Conservation (phyloP, 2,329 filamentous ascomycete species). For the Fusarium dimerum region DNA sequence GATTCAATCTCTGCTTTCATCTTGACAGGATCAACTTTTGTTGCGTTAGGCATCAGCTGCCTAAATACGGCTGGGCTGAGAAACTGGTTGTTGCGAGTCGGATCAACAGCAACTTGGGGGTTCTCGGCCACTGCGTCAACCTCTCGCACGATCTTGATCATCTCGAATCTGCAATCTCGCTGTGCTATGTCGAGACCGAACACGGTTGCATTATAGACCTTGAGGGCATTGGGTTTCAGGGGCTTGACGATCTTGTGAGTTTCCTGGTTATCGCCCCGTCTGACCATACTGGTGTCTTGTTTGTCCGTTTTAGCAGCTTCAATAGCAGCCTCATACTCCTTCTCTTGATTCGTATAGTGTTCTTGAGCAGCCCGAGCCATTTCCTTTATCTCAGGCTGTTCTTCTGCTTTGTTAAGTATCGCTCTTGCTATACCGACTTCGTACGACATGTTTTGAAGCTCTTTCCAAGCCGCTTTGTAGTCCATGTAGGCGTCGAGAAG, state of each 20-base stretch:
- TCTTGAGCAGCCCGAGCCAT: background rate
- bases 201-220: background rate
- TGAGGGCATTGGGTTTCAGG: background rate
- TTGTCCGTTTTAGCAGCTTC: background rate
- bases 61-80: background rate
- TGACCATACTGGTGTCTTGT: background rate
- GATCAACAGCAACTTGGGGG: slow-evolving; percentile 1
- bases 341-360: background rate
- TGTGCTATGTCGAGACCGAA: slow-evolving; percentile 6
- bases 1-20: too few species aligned
- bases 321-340: background rate
- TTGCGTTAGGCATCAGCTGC: too few species aligned
- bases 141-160: slow-evolving; percentile 13
- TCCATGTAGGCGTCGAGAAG: slow-evolving; percentile 9
- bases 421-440: slow-evolving; percentile 1
- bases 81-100: slow-evolving; percentile 1
- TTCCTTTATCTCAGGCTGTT: background rate
- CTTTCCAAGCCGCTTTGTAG: background rate
- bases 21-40: too few species aligned
- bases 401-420: background rate
- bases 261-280: background rate
- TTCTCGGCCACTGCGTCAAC: background rate
- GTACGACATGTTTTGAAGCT: slow-evolving; percentile 1
- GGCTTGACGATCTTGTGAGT: slow-evolving; percentile 1
- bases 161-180: slow-evolving; percentile 11